phyloP scores from a whole-genome alignment of 2,329 filamentous ascomycete species.

The Penicillium sp. region DNA sequence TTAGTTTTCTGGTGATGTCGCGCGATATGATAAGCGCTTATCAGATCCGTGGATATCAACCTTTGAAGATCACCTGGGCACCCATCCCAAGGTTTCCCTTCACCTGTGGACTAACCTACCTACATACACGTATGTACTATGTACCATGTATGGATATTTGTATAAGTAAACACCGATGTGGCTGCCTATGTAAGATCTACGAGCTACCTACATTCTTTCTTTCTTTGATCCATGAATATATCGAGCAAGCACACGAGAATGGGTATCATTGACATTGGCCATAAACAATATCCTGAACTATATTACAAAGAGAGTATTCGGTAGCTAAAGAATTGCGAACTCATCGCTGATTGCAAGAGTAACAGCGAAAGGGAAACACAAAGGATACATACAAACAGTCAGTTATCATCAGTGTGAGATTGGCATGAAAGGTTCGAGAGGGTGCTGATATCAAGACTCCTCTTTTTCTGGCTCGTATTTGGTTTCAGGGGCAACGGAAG shows the following conservation, averaged over 20 bases:
- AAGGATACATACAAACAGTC: not conserved
- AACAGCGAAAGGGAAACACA: not conserved
- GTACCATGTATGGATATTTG: not conserved
- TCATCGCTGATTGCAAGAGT: not conserved
- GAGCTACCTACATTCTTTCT: not conserved
- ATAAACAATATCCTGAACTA: constrained; percentile 23
- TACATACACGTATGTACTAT: too few species aligned
- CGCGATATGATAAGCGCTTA: constrained; percentile 5
- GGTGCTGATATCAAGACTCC: not conserved
- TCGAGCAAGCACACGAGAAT: constrained; percentile 9
- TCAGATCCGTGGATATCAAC: not conserved
- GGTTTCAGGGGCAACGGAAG: not conserved
- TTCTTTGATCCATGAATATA: not conserved
- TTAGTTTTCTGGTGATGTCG: not conserved
- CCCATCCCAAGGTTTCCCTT: too few species aligned
- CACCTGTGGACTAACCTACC: too few species aligned
- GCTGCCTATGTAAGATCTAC: not conserved
- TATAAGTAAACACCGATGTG: not conserved
- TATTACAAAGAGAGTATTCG: constrained; percentile 20
- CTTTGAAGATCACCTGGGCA: too few species aligned
- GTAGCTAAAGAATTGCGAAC: not conserved
- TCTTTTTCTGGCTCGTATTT: constrained; percentile 15
- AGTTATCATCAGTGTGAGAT: constrained; percentile 9
- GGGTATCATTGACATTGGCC: constrained; percentile 29
- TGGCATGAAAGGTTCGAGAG: not conserved